These are phyloP conservation scores for Microthlaspi erraticum DNA, from an alignment of 345 rosid species.

Conservation along the genomic window DNA sequence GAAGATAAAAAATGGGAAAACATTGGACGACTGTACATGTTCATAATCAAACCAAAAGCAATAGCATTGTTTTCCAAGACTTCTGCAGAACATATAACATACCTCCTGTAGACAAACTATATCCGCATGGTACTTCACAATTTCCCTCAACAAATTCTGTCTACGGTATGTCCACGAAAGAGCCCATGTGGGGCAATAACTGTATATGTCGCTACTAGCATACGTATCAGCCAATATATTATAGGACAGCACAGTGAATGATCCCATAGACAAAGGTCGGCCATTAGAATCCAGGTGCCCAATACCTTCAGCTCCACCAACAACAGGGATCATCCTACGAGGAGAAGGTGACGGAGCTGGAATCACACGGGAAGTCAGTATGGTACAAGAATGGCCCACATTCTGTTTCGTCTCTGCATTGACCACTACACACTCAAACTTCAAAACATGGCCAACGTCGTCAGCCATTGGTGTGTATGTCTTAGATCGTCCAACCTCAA, in stretches of 20 bases:
- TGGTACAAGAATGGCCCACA: conserved; percentile 68
- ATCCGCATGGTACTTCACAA: conserved; percentile 92
- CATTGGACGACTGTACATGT: not conserved
- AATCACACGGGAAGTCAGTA: conserved; percentile 90
- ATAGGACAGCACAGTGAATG: conserved; percentile 91
- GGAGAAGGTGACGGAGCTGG: conserved; percentile 97
- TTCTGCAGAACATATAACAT: conserved; percentile 14
- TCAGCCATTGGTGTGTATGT: conserved; percentile 96
- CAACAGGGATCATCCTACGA: conserved; percentile 79
- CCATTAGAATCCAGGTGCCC: conserved; percentile 75
- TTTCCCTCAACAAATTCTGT: conserved; percentile 89
- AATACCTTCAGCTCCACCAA: conserved; percentile 65
- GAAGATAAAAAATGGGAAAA: conserved; percentile 30
- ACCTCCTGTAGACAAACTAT: conserved; percentile 99
- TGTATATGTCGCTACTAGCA: conserved; percentile 79
- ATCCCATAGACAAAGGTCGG: conserved; percentile 68
- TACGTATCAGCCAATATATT: conserved; percentile 84
- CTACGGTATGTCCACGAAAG: conserved; percentile 97
- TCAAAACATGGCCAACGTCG: conserved; percentile 90
- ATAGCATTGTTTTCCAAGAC: conserved; percentile 3
- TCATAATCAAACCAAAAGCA: conserved; percentile 4
- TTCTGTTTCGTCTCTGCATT: conserved; percentile 75
- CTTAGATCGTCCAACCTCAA: conserved; percentile 91
- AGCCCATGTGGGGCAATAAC: conserved; percentile 98
- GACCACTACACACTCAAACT: conserved; percentile 89